Evolutionary conservation across 2,329 filamentous ascomycete species (phyloP), one percentile per base, ranked within the genome.

Genomic region (Xylaria sp.): DNA sequence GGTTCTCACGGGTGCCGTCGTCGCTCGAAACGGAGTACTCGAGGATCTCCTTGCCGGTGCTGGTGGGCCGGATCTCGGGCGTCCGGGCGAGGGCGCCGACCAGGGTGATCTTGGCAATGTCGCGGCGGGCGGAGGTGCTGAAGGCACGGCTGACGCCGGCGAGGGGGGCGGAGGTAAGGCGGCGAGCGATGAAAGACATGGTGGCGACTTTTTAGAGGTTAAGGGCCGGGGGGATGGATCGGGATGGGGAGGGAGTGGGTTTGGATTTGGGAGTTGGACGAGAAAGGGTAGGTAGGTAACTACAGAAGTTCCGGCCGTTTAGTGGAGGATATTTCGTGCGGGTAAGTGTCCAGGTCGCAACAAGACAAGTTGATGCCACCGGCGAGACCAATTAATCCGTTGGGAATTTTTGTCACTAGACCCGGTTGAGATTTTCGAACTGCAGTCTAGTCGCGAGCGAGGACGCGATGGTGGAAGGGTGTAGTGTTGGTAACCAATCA

Each of bases 1-100:
- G 81, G 75, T 90, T 89, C 13, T 93, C 88, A 65, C 77, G 79
- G 62, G 80, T 76, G 11, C 91, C 91, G 61, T 73, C 74, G 74
- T 79, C 86, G 69, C 85, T 89, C 55, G 85, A 92, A 63, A 99
- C 78, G 3, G 85, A 78, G 74, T 96, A 97, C 69, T 83, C 84
- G 70, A 97, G 72, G 60, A 96, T 70, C 65, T 95, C 89, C 64
- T 81, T 82, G 60, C 91, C 91, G 55, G 79, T 87, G 69, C 83
- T 82, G 52, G 89, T 90, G 60, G 85, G 75, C 44, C 83, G 80
- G 66, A 92, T 70, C 80, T 97, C 92, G 60, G 94, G 93, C 56
- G 85, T 82, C 68, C 86, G 83, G 62, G 84, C 91, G 55, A 99
- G 85, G 75, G 92, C 89, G 71, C 94, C 94, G 68, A 97, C 83